Percentiles rank a stretch among this genome's conserved stretches.
Conservation (phyloP, 2,329 filamentous ascomycete species). For the Knoxdaviesia capensis region DNA sequence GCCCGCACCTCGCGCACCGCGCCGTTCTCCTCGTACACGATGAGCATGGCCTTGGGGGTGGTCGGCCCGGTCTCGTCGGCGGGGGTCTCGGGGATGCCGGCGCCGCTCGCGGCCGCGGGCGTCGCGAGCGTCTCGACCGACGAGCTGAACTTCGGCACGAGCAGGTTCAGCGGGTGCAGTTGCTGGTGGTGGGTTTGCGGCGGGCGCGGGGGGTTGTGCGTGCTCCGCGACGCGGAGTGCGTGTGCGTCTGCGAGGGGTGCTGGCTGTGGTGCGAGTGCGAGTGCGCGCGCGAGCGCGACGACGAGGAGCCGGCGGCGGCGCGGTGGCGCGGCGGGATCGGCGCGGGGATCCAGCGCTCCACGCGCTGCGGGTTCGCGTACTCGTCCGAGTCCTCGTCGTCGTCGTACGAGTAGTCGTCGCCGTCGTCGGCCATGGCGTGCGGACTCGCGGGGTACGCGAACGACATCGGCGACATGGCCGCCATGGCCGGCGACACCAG, state of each 20-base stretch:
- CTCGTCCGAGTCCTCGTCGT: no score
- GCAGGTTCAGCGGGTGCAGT: conserved; percentile 2
- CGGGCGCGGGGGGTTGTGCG: not conserved
- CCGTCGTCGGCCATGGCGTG: no score
- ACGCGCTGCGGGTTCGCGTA: not conserved
- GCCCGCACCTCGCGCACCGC: no score
- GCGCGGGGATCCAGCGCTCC: conserved; percentile 4
- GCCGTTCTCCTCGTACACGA: conserved; percentile 1
- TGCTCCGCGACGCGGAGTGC: not conserved
- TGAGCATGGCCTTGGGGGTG: conserved; percentile 12
- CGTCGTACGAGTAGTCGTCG: no score
- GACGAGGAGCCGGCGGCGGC: not conserved
- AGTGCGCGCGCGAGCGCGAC: not conserved
- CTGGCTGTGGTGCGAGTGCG: not conserved
- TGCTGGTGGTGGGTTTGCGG: no score
- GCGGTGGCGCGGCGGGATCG: not conserved
- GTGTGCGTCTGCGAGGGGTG: not conserved
- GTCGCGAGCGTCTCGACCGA: conserved; percentile 4
- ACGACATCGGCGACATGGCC: no score
- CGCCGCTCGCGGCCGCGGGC: conserved; percentile 2
- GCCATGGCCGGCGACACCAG: no score
- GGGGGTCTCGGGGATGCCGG: conserved; percentile 1
- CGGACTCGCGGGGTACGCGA: no score
- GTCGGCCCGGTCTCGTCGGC: conserved; percentile 7
- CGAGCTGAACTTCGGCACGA: conserved; percentile 3